Evolutionary conservation across 2,329 filamentous ascomycete species (phyloP), one percentile per base, ranked within the genome.

Genomic region (Phaeosphaeriaceae sp.): DNA sequence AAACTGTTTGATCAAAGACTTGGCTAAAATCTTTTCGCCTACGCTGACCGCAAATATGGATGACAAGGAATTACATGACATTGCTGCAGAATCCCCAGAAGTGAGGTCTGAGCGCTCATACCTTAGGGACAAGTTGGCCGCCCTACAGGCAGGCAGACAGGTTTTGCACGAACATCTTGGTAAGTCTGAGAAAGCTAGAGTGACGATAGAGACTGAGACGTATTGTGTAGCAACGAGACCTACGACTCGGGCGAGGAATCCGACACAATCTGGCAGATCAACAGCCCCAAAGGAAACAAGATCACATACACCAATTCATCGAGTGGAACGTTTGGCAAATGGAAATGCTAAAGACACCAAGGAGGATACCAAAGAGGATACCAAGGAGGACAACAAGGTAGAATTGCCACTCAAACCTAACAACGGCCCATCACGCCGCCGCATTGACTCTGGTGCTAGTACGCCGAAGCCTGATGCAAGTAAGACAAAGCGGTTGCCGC

Each of bases 21-120:
- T 68, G 28, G 21, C 54, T 6, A 42, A 47, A 4, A 58, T 67
- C 9, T 66, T 68, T 34, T 56, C 49, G 2, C 56, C 65, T 2
- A 53, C 52, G 1, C 41, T 65, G 9, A 49, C 56, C 5, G 40
- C 53, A 1, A 30, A 46, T 2, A 61, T 70, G 59, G 47, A 56
- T 28, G 59, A 67, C n/a, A 54, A 66, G 3, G 40, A 56, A 9
- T 34, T 70, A 1, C 8, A 37, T 3, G 32, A 29, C 8, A 62
- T 70, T 36, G 67, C 66, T 5, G 56, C 65, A 1, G 67, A 68
- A 38, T 61, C 60, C 1, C 52, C 60, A n/a, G 62, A 64, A 5
- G 49, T 54, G 15, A 50, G 53, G 7, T 32, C 23, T 9, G 39
- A 61, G 29, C 64, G 64, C 6, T 28, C 30, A 3, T 23, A 32